Evolutionary conservation across 495 filamentous ascomycete genomes (phyloP), one percentile per base, ranked within the genome.

Genomic region (Halenospora varia): DNA sequence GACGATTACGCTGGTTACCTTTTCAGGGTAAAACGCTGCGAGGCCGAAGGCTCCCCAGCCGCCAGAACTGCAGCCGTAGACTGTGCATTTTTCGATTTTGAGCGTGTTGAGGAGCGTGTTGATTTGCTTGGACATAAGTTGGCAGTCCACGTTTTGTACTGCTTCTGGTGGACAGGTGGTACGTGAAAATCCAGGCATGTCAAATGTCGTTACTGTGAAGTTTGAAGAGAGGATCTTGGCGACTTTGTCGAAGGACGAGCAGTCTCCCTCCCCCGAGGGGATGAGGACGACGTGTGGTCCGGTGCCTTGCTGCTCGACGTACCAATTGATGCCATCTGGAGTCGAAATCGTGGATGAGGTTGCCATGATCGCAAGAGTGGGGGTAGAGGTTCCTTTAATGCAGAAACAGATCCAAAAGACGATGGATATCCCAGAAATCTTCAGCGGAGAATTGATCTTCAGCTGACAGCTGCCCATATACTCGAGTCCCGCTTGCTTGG

Each of bases 151-250:
- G 9, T 69, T 49, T 19, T 62, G 26, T 23, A 51, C 49, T 11
- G 55, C 55, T 19, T 51, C 49, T 0, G 35, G 29, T 2, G 64
- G 59, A 25, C 56, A 53, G 19, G 60, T 56, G 1, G 66, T 55
- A 25, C 66, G 59, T 2, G 64, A 67, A 42, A 69, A 59, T 6
- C 66, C 66, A 17, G 66, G 66, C 66, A 69, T 69, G 39, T 69
- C 66, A 48, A 69, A 69, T 0, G 66, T 67, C 11, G 64, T 69
- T 22, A 69, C 58, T 6, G 55, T 56, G 54, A 69, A 69, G 40
- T 48, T 29, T 2, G 18, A 10, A 35, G 62, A 44, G 40, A 58
- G 56, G 3, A 62, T 48, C 15, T 51, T 10, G 40, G 61, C 44
- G 11, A 61, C 42, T 42, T 56, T 63, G 51, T 47, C 23, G 53